These are phyloP conservation scores for Cytospora leucostoma DNA, from an alignment of 2,329 filamentous ascomycete species.

Conservation along the genomic window DNA sequence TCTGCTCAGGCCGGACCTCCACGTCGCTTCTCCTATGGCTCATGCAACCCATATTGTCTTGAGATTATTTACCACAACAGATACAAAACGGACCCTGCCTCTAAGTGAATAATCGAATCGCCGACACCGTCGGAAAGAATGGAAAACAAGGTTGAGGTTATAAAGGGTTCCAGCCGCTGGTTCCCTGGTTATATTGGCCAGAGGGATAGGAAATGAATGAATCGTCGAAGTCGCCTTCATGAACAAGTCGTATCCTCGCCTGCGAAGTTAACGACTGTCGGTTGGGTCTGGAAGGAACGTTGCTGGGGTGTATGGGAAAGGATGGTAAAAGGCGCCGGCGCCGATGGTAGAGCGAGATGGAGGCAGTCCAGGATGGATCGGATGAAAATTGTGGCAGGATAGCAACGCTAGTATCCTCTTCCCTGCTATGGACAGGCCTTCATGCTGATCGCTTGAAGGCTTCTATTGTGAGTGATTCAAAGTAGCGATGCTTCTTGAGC, in stretches of 20 bases:
- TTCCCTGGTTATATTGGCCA: conserved; percentile 17
- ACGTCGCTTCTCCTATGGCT: conserved; percentile 62
- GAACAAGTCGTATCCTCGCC: conserved; percentile 39
- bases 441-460: conserved; percentile 22
- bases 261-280: conserved; percentile 38
- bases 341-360: conserved; percentile 13
- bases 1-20: conserved; percentile 77
- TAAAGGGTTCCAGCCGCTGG: conserved; percentile 27
- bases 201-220: conserved; percentile 12
- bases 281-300: conserved; percentile 26
- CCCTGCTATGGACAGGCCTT: conserved; percentile 25
- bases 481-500: conserved; percentile 7
- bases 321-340: conserved; percentile 1
- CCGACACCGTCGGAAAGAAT: conserved; percentile 33
- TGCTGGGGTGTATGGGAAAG: conserved; percentile 10
- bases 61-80: conserved; percentile 24
- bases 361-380: not conserved
- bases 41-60: conserved; percentile 63
- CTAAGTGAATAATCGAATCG: conserved; percentile 24
- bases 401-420: conserved; percentile 19
- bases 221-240: conserved; percentile 31
- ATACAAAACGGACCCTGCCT: conserved; percentile 19
- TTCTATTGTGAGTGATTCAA: conserved; percentile 19
- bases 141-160: conserved; percentile 22
- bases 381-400: conserved; percentile 17